phyloP scores from a whole-genome alignment of 2,329 filamentous ascomycete genomes.

The Xylariaceae sp. region DNA sequence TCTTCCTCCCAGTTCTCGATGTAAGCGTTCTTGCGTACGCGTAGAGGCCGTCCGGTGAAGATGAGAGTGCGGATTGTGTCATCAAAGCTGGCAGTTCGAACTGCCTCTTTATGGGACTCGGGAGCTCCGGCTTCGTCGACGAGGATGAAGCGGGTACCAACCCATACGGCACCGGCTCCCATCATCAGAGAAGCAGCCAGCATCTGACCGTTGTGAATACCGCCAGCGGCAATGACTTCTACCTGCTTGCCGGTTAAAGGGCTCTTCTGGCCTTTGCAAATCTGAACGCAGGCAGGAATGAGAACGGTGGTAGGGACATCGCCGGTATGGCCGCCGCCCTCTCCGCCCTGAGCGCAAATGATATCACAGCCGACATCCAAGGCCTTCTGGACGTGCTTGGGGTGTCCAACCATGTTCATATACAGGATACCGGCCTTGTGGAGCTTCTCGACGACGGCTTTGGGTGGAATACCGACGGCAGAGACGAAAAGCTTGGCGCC shows the following conservation, averaged over 20 bases:
- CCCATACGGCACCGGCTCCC: constrained; percentile 90
- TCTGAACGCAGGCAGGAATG: constrained; percentile 85
- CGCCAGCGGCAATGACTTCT: constrained; percentile 89
- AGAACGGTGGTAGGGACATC: constrained; percentile 89
- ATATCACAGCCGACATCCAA: constrained; percentile 89
- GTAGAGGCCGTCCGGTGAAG: constrained; percentile 93
- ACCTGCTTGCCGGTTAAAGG: constrained; percentile 85
- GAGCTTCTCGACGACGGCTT: constrained; percentile 82
- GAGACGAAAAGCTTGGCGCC: constrained; percentile 93
- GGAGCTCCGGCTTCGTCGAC: constrained; percentile 92
- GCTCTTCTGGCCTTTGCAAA: constrained; percentile 76
- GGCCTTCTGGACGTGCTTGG: constrained; percentile 97
- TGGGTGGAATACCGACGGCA: constrained; percentile 90
- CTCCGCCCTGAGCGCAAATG: constrained; percentile 97
- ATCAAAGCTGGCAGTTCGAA: constrained; percentile 86
- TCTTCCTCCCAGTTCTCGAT: constrained; percentile 96
- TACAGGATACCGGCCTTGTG: constrained; percentile 86
- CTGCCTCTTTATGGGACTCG: constrained; percentile 91
- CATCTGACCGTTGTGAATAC: constrained; percentile 88
- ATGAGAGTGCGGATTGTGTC: constrained; percentile 97
- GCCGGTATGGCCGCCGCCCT: constrained; percentile 95
- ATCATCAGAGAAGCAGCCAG: constrained; percentile 90
- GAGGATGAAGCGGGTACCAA: constrained; percentile 94
- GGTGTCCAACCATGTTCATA: constrained; percentile 99
- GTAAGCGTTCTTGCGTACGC: constrained; percentile 90